A percentile compares a stretch with the other conserved stretches of the same genome.
Conservation (phyloP, 768 basidiomycete species). For the Termitomyces sp. region DNA sequence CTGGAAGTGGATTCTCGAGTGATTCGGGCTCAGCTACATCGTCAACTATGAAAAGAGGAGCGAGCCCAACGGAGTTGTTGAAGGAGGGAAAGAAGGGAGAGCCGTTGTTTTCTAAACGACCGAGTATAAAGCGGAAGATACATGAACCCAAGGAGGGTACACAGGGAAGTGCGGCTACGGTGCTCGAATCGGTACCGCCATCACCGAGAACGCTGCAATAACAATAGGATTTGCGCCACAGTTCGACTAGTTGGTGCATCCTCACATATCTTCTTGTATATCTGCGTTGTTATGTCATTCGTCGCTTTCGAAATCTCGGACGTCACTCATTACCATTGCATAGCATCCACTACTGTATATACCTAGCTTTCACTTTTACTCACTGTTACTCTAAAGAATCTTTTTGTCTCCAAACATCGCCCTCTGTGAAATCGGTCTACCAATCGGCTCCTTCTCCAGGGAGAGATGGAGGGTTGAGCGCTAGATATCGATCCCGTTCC, state of each 20-base stretch:
- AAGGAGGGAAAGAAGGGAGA: constrained; percentile 62
- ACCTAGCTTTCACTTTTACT: background rate
- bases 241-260: background rate
- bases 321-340: background rate
- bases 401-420: no score
- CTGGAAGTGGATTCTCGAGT: constrained; percentile 5
- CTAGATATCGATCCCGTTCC: background rate
- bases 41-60: constrained; percentile 59
- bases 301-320: background rate
- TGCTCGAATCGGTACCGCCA: constrained; percentile 11
- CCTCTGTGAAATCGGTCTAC: no score
- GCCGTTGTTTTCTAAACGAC: constrained; percentile 58
- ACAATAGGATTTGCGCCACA: constrained; percentile 7
- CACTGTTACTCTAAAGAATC: background rate
- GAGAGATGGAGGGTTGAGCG: background rate
- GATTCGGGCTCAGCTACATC: constrained; percentile 27
- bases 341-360: background rate
- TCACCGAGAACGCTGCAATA: constrained; percentile 10
- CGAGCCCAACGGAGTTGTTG: constrained; percentile 69
- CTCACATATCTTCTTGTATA: background rate
- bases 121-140: constrained; percentile 56
- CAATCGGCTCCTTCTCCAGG: background rate
- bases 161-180: background rate
- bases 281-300: background rate
- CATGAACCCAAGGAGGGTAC: background rate